Evolutionary conservation across 768 basidiomycete genomes (phyloP), one percentile per base, ranked within the genome.

Genomic region (Phanerochaete sordida): DNA sequence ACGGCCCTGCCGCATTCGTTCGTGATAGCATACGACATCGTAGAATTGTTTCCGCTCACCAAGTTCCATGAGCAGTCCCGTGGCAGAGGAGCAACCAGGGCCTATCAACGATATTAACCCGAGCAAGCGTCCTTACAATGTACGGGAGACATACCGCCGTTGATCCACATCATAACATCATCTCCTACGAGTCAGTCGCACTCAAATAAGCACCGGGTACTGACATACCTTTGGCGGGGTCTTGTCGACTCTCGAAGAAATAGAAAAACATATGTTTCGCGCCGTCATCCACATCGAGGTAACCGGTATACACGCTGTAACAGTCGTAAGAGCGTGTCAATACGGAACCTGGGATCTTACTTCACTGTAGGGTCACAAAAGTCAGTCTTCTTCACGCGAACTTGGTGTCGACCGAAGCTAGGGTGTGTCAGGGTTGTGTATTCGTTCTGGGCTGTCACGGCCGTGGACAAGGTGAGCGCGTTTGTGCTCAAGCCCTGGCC

Each of bases 111-210:
- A 16, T 0, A 7, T 30, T 16, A 24, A 35, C 27, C 24, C 39
- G 12, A 57, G 26, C 21, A 19, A 45, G 75, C 76, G 30, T 73
- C 31, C 1, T 51, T 23, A 9, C 12, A n/a, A 31, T 12, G 7
- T n/a, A 19, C 31, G 9, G 4, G 8, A 21, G 19, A 28, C 62
- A 9, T 51, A 73, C 72, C 85, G 72, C 84, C 86, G 53, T 86
- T 86, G 45, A 86, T 86, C 85, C 86, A 87, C 82, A 88, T 84
- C 74, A 87, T 77, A 27, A 86, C 80, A 70, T 86, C 84, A 66
- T 87, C 87, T 77, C 4, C 4, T 43, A 47, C 8, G 48, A 30
- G 28, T 8, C 4, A 15, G 57, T 49, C 26, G 28, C 27, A 47
- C 19, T 46, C 15, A n/a, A 33, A 7, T 31, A 31, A 16, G 7